Base-by-base conservation (phyloP, 2,329 filamentous ascomycete species). In the Trichoderma sp. region DNA sequence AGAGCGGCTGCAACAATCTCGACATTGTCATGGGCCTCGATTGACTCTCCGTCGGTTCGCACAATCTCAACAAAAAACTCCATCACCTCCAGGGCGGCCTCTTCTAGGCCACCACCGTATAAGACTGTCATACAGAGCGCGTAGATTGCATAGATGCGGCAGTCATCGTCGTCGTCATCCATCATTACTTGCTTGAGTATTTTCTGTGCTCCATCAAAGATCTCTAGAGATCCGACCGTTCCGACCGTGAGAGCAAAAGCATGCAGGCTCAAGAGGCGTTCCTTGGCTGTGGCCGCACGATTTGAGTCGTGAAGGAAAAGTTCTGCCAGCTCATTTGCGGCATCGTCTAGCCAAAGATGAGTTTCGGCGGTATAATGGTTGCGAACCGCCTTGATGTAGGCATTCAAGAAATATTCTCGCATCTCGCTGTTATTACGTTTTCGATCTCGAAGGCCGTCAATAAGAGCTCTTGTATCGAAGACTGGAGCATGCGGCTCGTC, bases 371-470 rank as follows among this genome's bases (percentile, higher is more conserved):
- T 72, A 71, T 80, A 81, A 3, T 73, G 75, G 55, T 70, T 75
- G 52, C 90, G 91, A 63, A 94, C 78, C 24, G 92, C 83, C 65
- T 75, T 76, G 69, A 80, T 73, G 59, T 77, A 81, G 26, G 74
- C 69, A 5, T 76, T 75, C 10, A 81, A 68, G 13, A 78, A 74
- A 26, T 79, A 75, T 74, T 93, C 90, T 64, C 93, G 88, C 26
- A 89, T 88, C 71, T 91, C 87, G 28, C 85, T 87, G 72, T 89
- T 93, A 79, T 90, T 93, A 72, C 90, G 89, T 83, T 96, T 97
- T 74, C 92, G 89, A 71, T 87, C 84, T 66, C 90, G 84, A 32
- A 97, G 86, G 73, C 91, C 89, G 59, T 90, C 84, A 71, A 96
- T 89, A 69, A 90, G 87, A 71, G 89, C 86, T 32, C 85, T 82